Conservation (phyloP, 1,139 yeast species). For the Williopsis jadinii region DNA sequence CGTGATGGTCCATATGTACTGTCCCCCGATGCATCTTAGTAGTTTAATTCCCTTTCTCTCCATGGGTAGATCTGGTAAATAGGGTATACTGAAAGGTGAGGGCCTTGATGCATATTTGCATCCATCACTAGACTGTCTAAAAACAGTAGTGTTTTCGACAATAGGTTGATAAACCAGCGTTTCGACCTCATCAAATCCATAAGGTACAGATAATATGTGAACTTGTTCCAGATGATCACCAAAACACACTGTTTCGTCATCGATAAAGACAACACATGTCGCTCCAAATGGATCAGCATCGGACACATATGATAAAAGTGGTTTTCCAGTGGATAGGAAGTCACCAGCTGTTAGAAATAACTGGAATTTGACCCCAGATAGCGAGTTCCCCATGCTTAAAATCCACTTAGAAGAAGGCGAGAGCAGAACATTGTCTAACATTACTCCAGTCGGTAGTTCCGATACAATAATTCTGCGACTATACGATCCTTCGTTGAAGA, state of each 20-base stretch:
- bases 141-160: background rate
- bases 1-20: conserved; percentile 2
- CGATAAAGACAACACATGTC: conserved; percentile 5
- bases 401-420: conserved; percentile 12
- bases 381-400: conserved; percentile 3
- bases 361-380: conserved; percentile 3
- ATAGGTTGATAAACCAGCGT: conserved; percentile 1
- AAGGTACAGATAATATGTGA: conserved; percentile 4
- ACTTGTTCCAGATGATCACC: conserved; percentile 13
- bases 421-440: background rate
- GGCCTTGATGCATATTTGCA: conserved; percentile 5
- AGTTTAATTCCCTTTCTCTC: background rate
- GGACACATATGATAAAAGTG: conserved; percentile 5
- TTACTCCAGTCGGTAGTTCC: conserved; percentile 2
- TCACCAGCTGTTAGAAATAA: conserved; percentile 12
- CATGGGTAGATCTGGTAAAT: conserved; percentile 2
- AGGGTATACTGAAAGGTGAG: conserved; percentile 4
- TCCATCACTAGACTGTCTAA: conserved; percentile 8
- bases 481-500: conserved; percentile 6
- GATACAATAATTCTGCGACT: background rate
- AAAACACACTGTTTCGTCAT: conserved; percentile 8
- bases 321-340: conserved; percentile 1
- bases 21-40: background rate
- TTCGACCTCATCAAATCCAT: conserved; percentile 3
- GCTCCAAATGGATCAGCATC: conserved; percentile 9